Evolutionary conservation across 805 yeast genomes (phyloP), one percentile per base, ranked within the genome.

Genomic region (Grigorovia humatica): DNA sequence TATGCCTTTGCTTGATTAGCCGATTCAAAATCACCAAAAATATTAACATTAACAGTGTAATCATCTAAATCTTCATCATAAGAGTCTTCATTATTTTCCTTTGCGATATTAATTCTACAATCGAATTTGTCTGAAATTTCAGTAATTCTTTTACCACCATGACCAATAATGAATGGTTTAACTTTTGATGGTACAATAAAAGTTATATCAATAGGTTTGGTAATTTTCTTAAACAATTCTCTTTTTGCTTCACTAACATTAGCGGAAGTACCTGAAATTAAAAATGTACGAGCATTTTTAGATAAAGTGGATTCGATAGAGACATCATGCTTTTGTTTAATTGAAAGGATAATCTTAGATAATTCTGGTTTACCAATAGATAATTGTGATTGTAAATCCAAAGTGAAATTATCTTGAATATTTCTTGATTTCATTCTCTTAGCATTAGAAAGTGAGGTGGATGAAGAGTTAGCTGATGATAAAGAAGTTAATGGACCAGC

Each of bases 1-100:
- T 75, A 80, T 40, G 71, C 66, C 63, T 83, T 83, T 32, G 97
- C 96, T 48, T 76, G 75, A 56, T 75, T 77, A 59, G 86, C 85
- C 51, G 96, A 89, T 64, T 86, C 95, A 54, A 79, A 76, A 63
- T 89, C 95, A 70, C 97, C 98, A 54, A 80, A 84, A 51, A 90
- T 72, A 29, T 80, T 70, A 51, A 90, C 83, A 38, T 74, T 72
- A 35, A 85, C 74, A n/a, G 78, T 65, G 47, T 74, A 79, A 41
- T 83, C 83, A 60, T 78, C 79, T 49, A 80, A 66, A 56, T 82
- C 88, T 35, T 77, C 82, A 51, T 74, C 79, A 41, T 65, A 74
- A 43, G 74, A 70, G 45, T 66, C 68, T 29, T 68, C 67, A 30
- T 64, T 64, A 17, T 57, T 57, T 32, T 61, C 64, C 54, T 60